Base-by-base conservation (phyloP, 2,329 filamentous ascomycete species). In the Fusarium subglutinans region DNA sequence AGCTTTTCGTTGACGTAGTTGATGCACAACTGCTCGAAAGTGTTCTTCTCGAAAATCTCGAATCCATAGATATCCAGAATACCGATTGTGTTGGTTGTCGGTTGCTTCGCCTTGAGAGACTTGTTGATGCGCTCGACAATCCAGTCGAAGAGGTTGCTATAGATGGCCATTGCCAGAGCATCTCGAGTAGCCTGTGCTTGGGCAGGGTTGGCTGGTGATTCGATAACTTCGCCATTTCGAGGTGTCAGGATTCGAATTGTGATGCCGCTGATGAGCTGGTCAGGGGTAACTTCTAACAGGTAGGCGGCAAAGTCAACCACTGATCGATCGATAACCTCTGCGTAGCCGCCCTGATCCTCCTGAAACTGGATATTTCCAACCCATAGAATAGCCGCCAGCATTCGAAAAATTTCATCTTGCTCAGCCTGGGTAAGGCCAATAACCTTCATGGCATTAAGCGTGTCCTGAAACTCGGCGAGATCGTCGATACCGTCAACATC, bases 1-100 rank as follows among this genome's bases (percentile, higher is more conserved):
- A 99, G 87, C 84, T 99, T 99, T 85, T 99, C 96, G 83, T 99
- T 99, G 80, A 98, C 97, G 80, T 98, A 99, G 86, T 99, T 99
- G 88, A 99, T 99, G 84, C 96, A 99, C 13, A 99, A 90, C 84
- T 99, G 96, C 82, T 99, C 96, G 79, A 99, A 99, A 75, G 94
- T 98, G 86, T 99, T 99, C 85, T 96, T 96, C 82, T 99, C 96
- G 77, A 99, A 99, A 76, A 99, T 99, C 81, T 99, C 96, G 80
- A 99, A 99, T 6, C 96, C 96, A 82, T 99, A 99, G 76, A 99
- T 99, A 87, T 99, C 96, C 76, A 99, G 88, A 80, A 99, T 98
- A 80, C 96, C 96, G 76, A 99, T 96, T 6, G 94, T 94, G 82
- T 98, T 96, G 47, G 90, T 86, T 8, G 95, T 89, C 1, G 90